phyloP scores from a whole-genome alignment of 495 filamentous ascomycete species.

The Aspergillus diversus region DNA sequence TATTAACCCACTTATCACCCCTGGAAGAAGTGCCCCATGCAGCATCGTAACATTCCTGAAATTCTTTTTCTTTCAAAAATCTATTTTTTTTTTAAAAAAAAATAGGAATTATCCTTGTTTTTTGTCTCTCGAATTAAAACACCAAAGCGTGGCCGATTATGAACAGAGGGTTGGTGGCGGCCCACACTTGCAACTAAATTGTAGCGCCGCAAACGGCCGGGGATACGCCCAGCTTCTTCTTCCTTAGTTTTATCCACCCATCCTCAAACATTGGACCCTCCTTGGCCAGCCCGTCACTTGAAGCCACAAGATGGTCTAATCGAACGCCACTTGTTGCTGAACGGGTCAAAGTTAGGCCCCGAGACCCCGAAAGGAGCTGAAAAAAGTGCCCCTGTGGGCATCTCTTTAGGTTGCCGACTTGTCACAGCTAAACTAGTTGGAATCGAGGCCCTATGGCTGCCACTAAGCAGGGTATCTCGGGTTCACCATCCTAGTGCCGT shows the following conservation, averaged over 20 bases:
- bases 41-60: slow-evolving; percentile 2
- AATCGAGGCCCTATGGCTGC: neutral
- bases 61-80: too few species aligned
- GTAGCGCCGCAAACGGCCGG: slow-evolving; percentile 9
- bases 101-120: too few species aligned
- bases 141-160: neutral
- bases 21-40: neutral
- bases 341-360: slow-evolving; percentile 6
- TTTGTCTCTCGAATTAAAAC: neutral
- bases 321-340: neutral
- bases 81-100: too few species aligned
- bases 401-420: neutral
- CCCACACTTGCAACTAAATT: neutral
- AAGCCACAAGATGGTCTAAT: neutral
- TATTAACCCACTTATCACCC: neutral
- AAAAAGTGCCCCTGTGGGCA: neutral
- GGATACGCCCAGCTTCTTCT: neutral
- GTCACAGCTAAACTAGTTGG: neutral
- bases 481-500: slow-evolving; percentile 4
- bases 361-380: slow-evolving; percentile 7
- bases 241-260: neutral
- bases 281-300: neutral
- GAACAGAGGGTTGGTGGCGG: slow-evolving; percentile 2
- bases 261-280: slow-evolving; percentile 1
- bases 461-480: slow-evolving; percentile 3